Evolutionary conservation across 192 early-diverging fungal genomes (phyloP).

Genomic region (Podila clonocystis): DNA sequence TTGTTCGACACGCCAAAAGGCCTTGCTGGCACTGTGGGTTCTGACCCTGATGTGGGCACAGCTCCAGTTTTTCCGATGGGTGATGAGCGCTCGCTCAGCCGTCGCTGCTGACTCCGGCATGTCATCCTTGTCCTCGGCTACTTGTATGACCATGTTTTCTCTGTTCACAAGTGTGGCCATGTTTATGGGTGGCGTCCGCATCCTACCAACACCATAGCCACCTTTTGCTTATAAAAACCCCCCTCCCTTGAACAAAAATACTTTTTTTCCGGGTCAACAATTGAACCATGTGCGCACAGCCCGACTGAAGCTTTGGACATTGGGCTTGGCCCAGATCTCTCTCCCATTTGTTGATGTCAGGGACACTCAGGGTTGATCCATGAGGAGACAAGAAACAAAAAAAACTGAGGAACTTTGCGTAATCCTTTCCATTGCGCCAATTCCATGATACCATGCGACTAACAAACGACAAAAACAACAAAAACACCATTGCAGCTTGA

Average conservation of each 20-base stretch:
- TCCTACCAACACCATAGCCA: neutral
- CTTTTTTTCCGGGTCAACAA: neutral
- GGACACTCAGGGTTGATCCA: no score
- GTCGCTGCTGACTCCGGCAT: no score
- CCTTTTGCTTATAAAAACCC: neutral
- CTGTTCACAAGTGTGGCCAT: slow-evolving; percentile 3
- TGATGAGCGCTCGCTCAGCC: neutral
- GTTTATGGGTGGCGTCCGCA: slow-evolving; percentile 1
- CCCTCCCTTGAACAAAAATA: neutral
- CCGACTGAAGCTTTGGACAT: no score
- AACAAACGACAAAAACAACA: no score
- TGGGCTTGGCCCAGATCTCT: no score
- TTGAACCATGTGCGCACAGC: no score
- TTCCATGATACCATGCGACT: no score
- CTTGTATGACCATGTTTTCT: slow-evolving; percentile 5
- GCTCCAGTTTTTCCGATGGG: slow-evolving; percentile 1
- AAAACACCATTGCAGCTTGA: no score
- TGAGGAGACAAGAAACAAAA: no score
- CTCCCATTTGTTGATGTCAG: no score
- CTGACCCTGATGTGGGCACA: neutral
- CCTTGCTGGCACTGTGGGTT: neutral
- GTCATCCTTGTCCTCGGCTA: neutral
- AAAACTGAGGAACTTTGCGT: no score
- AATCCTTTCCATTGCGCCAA: no score
- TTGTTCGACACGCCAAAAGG: neutral